Base-by-base conservation (phyloP, 1,284 basidiomycete species). In the Gomphus bonarii region DNA sequence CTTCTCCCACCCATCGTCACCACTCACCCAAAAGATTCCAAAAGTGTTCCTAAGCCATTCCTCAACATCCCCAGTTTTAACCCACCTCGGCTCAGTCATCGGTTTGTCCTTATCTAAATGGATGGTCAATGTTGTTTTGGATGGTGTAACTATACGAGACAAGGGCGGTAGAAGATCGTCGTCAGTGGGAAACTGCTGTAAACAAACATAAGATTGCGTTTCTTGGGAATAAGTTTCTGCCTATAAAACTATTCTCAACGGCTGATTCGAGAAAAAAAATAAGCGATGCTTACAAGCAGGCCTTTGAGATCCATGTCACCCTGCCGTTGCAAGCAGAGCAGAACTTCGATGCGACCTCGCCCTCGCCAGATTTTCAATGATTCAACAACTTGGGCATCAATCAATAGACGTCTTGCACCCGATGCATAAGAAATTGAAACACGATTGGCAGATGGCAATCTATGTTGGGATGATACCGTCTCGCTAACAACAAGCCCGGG, bases 371-470 rank as follows among this genome's bases (percentile, higher is more conserved):
- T 81, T 63, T 80, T 85, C 57, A 99, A 76, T 58, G 78, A 80
- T 47, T 89, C 82, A 36, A 97, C 89, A 22, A 90, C 82, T 59
- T 88, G 85, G 3, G 95, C 88, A 69, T 98, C 89, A 59, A 98
- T 79, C 28, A 95, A 86, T 49, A 99, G 76, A 38, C 95, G 79
- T 58, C 91, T 78, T 58, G 85, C 84, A 50, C 91, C 91, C 44
- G 86, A 85, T 60, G 93, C 92, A 69, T 95, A 99, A 0, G 95
- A 87, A 65, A 97, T 90, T 12, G 91, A 95, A n/a, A 97, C 70
- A n/a, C 86, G 80, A 64, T 89, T 89, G 28, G 86, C 83, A 49
- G 86, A 88, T 8, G 85, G 80, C 2, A 73, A 70, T 54, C 67
- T 51, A 31, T 48, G 25, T 16, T 44, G 30, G 4, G 25, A 7